phyloP scores from a whole-genome alignment of 441 rosid species.

The Monsonia emarginata region DNA sequence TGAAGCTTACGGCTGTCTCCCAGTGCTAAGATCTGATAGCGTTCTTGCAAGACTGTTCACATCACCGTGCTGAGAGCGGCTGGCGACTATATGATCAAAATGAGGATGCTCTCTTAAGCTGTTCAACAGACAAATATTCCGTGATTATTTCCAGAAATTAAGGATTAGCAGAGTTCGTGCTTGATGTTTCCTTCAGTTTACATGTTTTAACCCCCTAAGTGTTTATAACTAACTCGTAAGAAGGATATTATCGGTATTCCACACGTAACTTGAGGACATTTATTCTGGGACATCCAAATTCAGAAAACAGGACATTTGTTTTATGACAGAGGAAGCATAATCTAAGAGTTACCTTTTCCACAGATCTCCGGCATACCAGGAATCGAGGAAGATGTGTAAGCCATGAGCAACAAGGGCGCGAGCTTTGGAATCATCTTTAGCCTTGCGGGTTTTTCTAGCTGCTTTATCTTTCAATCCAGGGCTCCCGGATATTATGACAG shows the following conservation, averaged over 20 bases:
- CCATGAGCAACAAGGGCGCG: slow-evolving; percentile 45
- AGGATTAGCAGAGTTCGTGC: too few species aligned
- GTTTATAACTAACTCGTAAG: too few species aligned
- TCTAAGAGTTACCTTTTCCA: slow-evolving; percentile 61
- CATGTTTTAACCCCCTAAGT: too few species aligned
- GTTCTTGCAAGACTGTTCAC: slow-evolving; percentile 47
- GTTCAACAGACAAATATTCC: slow-evolving; percentile 18
- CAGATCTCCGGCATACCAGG: slow-evolving; percentile 68
- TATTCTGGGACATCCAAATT: too few species aligned
- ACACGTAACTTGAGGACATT: too few species aligned
- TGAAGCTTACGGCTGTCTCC: slow-evolving; percentile 75
- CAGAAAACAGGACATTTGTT: too few species aligned
- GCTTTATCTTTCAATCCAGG: slow-evolving; percentile 52
- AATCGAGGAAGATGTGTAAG: slow-evolving; percentile 45
- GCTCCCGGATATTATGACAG: slow-evolving; percentile 77
- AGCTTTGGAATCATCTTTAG: slow-evolving; percentile 70
- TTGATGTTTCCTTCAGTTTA: too few species aligned
- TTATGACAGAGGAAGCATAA: too few species aligned
- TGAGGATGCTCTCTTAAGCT: slow-evolving; percentile 81
- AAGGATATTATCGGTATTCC: too few species aligned
- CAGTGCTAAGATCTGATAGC: slow-evolving; percentile 68
- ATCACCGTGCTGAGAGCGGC: slow-evolving; percentile 53
- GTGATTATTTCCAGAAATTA: slow-evolving; percentile 14
- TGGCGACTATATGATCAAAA: slow-evolving; percentile 40
- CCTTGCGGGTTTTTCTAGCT: slow-evolving; percentile 57